Base-by-base conservation (phyloP, 2,329 filamentous ascomycete genomes). In the Pseudocercospora ulei region DNA sequence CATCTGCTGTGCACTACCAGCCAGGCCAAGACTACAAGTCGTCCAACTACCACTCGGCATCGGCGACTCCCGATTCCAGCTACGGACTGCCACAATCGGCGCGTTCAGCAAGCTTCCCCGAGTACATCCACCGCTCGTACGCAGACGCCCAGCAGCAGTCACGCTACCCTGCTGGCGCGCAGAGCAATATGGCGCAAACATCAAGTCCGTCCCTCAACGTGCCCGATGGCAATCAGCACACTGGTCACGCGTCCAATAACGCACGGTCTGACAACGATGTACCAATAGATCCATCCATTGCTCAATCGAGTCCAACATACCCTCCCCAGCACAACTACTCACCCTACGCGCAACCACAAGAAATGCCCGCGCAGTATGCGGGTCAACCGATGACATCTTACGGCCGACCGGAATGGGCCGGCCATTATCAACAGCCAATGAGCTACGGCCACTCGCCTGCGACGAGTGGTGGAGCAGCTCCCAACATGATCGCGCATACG, bases 271-370 rank as follows among this genome's bases (percentile, higher is more conserved):
- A 94, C 85, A 76, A 75, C 76, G 80, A 85, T 78, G 78, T 92
- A 72, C 85, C 85, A 80, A 87, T 93, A 95, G 88, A 95, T 92
- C 86, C 87, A 60, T 92, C 86, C 65, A 94, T 95, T 64, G 82
- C 86, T 65, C 80, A 83, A 57, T 82, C 85, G 60, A 94, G 85
- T 72, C 87, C 88, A 45, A 87, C 84, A 56, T 95, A 93, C 63
- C 75, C 83, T 55, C 81, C 85, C 50, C 75, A 77, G 49, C 69
- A 72, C 47, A 78, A 82, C 62, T 92, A 93, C 65, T 88, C 86
- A 54, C 84, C 87, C 22, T 95, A 95, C 66, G 77, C 77, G 42
- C 79, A 80, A 51, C 79, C 79, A 51, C 79, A 86, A 71, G 83
- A 93, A 54, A 90, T 94, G 82, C 71, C 78, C 56, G 30, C 30